Evolutionary conservation across 148 eudicot genomes (phyloP).

Genomic region (Fagopyrum homotropicum): DNA sequence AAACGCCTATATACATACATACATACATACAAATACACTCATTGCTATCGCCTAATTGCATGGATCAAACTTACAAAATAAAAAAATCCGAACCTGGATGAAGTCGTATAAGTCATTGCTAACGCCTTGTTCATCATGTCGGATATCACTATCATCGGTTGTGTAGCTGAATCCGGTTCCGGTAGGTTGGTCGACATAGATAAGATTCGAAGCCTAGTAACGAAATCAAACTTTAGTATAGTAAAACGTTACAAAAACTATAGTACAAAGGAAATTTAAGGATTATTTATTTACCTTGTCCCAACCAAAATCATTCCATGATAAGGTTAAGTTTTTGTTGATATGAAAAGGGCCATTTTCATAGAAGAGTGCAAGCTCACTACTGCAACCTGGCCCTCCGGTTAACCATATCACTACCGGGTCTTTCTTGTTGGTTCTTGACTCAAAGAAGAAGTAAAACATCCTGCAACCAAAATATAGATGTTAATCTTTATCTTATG

Average conservation of each 20-base stretch:
- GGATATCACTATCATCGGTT: slow-evolving; percentile 42
- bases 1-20: slow-evolving; percentile 32
- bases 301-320: slow-evolving; percentile 90
- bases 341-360: slow-evolving; percentile 87
- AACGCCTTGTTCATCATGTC: slow-evolving; percentile 48
- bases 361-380: slow-evolving; percentile 91
- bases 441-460: slow-evolving; percentile 75
- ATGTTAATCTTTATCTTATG: neutral
- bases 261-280: neutral
- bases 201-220: slow-evolving; percentile 64
- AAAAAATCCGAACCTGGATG: slow-evolving; percentile 47
- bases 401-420: slow-evolving; percentile 95
- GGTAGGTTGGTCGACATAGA: slow-evolving; percentile 80
- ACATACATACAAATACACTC: neutral
- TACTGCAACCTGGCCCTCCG: slow-evolving; percentile 96
- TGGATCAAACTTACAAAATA: neutral
- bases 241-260: neutral
- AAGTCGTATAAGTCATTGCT: slow-evolving; percentile 76
- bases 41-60: neutral
- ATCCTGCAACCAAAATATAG: slow-evolving; percentile 4
- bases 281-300: slow-evolving; percentile 41
- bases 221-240: neutral
- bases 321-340: slow-evolving; percentile 61
- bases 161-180: slow-evolving; percentile 88
- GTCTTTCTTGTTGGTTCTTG: slow-evolving; percentile 59